phyloP scores from a whole-genome alignment of 2,329 filamentous ascomycete genomes.

The Microsporum audouinii region DNA sequence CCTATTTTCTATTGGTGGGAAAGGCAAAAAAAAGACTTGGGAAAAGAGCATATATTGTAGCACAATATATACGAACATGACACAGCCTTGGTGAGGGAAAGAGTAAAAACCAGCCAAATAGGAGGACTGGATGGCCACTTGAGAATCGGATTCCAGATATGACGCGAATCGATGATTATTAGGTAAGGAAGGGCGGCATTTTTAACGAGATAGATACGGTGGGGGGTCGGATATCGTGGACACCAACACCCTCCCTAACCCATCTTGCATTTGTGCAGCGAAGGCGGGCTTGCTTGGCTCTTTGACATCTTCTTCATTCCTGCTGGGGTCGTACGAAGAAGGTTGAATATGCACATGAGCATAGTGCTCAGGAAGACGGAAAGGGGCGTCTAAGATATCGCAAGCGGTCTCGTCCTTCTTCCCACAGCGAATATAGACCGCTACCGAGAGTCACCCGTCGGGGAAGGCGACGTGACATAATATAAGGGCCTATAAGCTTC shows the following conservation, averaged over 20 bases:
- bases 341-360: background rate
- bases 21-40: background rate
- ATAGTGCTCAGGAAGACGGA: background rate
- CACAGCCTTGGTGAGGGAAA: background rate
- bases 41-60: slow-evolving; percentile 1
- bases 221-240: background rate
- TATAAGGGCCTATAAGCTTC: background rate
- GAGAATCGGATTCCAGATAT: background rate
- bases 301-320: background rate
- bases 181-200: background rate
- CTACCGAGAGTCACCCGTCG: background rate
- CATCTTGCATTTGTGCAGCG: background rate
- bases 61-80: slow-evolving; percentile 1
- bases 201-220: background rate
- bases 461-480: background rate
- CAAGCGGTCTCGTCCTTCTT: background rate
- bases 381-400: background rate
- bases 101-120: background rate
- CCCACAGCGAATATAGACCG: background rate
- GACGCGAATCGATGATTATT: background rate
- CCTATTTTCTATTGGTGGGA: slow-evolving; percentile 1
- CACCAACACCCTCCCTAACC: background rate
- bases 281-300: background rate
- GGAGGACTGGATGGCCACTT: background rate
- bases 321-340: background rate